A percentile compares a stretch with the other conserved stretches of the same genome.
phyloP scores from a whole-genome alignment of 2,329 filamentous ascomycete species.

The Phaeosphaeriaceae sp. region DNA sequence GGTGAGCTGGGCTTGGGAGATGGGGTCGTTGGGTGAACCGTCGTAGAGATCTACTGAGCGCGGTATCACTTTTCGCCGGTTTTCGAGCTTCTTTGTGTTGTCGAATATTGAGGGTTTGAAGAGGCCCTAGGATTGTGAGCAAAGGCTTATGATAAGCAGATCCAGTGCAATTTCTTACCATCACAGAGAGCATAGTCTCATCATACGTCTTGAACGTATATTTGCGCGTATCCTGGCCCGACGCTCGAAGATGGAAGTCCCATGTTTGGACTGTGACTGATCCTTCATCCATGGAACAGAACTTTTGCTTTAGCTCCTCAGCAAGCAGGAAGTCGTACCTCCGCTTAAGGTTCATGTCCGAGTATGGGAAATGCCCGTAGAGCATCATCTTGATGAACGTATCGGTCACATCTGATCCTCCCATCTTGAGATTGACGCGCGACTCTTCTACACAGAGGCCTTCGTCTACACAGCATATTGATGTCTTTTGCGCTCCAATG shows the following conservation, averaged over 20 bases:
- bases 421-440: constrained; percentile 91
- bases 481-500: constrained; percentile 96
- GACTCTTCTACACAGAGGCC: constrained; percentile 95
- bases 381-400: constrained; percentile 98
- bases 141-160: background rate
- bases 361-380: constrained; percentile 92
- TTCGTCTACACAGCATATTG: constrained; percentile 95
- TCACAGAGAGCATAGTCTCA: constrained; percentile 89
- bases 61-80: constrained; percentile 81
- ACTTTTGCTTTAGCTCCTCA: constrained; percentile 93
- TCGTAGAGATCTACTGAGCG: constrained; percentile 95
- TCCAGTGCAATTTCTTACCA: constrained; percentile 56
- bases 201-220: constrained; percentile 98
- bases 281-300: constrained; percentile 88
- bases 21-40: constrained; percentile 87
- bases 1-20: constrained; percentile 81
- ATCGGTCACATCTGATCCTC: constrained; percentile 90
- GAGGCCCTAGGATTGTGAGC: constrained; percentile 64
- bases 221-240: constrained; percentile 87
- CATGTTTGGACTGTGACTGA: constrained; percentile 87
- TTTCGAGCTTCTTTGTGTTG: constrained; percentile 77
- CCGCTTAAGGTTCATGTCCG: constrained; percentile 88
- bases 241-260: constrained; percentile 88
- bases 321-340: constrained; percentile 92
- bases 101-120: constrained; percentile 91